Evolutionary conservation across 129 eudicot genomes (phyloP).

Genomic region (Flaveria ramosissima): DNA sequence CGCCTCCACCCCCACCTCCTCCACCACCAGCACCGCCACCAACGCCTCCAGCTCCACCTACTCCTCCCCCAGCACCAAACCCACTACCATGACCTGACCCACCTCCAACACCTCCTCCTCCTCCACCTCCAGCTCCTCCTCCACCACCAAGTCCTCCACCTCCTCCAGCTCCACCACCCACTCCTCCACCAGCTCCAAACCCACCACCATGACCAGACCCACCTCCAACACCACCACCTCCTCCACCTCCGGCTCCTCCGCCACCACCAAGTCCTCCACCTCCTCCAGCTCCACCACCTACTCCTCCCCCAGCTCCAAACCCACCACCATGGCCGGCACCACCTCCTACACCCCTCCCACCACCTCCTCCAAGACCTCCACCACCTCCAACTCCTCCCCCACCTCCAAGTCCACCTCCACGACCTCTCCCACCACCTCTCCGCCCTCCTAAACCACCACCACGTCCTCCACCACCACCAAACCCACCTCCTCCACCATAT

Average conservation of each 20-base stretch:
- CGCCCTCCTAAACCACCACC: constrained; percentile 44
- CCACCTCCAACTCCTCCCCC: constrained; percentile 40
- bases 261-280: constrained; percentile 43
- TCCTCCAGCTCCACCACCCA: constrained; percentile 34
- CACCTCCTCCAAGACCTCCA: constrained; percentile 39
- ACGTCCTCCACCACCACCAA: constrained; percentile 38
- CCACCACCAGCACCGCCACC: constrained; percentile 22
- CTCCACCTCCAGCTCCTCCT: constrained; percentile 32
- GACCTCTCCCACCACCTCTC: constrained; percentile 43
- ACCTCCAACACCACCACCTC: constrained; percentile 50
- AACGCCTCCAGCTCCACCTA: constrained; percentile 22
- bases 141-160: constrained; percentile 45
- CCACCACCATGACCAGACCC: constrained; percentile 42
- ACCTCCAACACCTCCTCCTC: constrained; percentile 21
- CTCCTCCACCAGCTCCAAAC: constrained; percentile 47
- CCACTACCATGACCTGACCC: constrained; percentile 30
- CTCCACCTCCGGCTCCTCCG: constrained; percentile 48
- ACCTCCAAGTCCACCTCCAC: background rate
- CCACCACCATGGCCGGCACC: constrained; percentile 36
- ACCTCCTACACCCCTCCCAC: constrained; percentile 41
- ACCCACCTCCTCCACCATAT: constrained; percentile 22
- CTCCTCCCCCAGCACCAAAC: constrained; percentile 32
- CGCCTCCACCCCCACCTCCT: constrained; percentile 15
- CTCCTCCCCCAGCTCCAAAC: constrained; percentile 45
- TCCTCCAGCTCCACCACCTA: constrained; percentile 42